Conservation (phyloP, 805 yeast species). For the Starmera dryadoides region DNA sequence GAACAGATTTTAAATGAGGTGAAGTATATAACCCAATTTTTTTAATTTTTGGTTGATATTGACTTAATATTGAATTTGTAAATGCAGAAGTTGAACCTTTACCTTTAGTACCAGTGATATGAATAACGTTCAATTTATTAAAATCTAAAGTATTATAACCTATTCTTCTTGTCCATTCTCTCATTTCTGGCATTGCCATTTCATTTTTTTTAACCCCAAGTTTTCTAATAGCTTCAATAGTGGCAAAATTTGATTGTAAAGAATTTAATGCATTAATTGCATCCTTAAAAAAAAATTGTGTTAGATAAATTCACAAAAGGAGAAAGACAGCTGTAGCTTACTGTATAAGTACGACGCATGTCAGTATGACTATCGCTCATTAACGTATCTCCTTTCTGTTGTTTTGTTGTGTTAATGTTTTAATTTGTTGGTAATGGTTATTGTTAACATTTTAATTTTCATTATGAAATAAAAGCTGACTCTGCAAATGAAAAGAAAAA, state of each 20-base stretch:
- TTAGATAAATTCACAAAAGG: background rate
- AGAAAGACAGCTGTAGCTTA: background rate
- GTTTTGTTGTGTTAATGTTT: background rate
- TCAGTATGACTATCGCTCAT: background rate
- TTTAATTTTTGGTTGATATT: conserved; percentile 40
- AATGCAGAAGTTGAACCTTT: conserved; percentile 98
- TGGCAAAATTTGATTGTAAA: conserved; percentile 85
- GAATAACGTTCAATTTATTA: conserved; percentile 71
- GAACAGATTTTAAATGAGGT: conserved; percentile 88
- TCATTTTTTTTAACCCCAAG: conserved; percentile 58
- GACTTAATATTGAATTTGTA: conserved; percentile 68
- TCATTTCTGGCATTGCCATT: conserved; percentile 77
- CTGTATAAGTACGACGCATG: background rate
- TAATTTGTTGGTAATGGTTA: no score
- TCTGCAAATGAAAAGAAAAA: no score
- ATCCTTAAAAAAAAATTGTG: conserved; percentile 29
- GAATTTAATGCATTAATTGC: conserved; percentile 82
- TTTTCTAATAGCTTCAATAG: conserved; percentile 74
- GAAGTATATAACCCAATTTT: conserved; percentile 93
- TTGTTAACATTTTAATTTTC: no score
- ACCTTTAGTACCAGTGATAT: conserved; percentile 97
- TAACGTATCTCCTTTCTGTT: background rate
- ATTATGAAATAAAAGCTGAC: no score
- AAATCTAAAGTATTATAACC: conserved; percentile 65
- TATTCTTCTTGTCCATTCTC: conserved; percentile 66